Evolutionary conservation across 1,284 basidiomycete species (phyloP).

Genomic region (Macrocystidia cucumis): DNA sequence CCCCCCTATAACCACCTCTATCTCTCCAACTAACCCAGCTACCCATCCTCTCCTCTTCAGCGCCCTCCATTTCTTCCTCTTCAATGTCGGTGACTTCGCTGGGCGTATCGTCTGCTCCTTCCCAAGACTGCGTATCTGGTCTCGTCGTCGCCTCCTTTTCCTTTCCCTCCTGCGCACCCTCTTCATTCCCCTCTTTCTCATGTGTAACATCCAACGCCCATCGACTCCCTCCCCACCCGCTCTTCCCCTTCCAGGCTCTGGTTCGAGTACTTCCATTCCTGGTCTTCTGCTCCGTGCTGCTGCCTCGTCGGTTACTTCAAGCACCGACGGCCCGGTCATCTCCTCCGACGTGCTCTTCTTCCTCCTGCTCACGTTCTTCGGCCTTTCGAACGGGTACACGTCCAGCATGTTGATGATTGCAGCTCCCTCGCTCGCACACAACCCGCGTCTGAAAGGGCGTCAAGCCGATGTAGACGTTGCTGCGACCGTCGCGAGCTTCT

Average conservation of each 20-base stretch:
- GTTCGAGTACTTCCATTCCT: too few species aligned
- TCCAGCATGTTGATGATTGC: slow-evolving; percentile 67
- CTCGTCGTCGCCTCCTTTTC: slow-evolving; percentile 47
- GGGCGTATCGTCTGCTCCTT: slow-evolving; percentile 73
- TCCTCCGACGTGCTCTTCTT: slow-evolving; percentile 73
- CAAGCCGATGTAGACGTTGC: slow-evolving; percentile 77
- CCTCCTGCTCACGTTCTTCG: slow-evolving; percentile 64
- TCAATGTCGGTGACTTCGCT: slow-evolving; percentile 69
- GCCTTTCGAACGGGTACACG: slow-evolving; percentile 73
- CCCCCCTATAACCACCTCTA: slow-evolving; percentile 77
- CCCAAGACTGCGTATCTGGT: slow-evolving; percentile 60
- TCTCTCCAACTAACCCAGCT: slow-evolving; percentile 52
- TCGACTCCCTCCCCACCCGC: slow-evolving; percentile 7
- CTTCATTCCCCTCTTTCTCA: slow-evolving; percentile 79
- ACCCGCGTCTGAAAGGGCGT: slow-evolving; percentile 53
- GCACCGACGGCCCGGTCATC: slow-evolving; percentile 37
- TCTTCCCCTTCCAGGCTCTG: slow-evolving; percentile 17
- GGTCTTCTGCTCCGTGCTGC: too few species aligned
- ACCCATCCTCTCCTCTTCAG: slow-evolving; percentile 63
- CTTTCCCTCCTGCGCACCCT: slow-evolving; percentile 65
- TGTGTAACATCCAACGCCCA: slow-evolving; percentile 69
- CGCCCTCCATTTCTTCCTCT: slow-evolving; percentile 67
- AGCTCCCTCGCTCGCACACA: slow-evolving; percentile 66
- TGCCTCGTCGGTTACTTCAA: neutral
- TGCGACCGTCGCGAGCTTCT: slow-evolving; percentile 75